Evolutionary conservation across 192 early-diverging fungal species (phyloP), one percentile per base, ranked within the genome.

Genomic region (Powellomyces hirtus): DNA sequence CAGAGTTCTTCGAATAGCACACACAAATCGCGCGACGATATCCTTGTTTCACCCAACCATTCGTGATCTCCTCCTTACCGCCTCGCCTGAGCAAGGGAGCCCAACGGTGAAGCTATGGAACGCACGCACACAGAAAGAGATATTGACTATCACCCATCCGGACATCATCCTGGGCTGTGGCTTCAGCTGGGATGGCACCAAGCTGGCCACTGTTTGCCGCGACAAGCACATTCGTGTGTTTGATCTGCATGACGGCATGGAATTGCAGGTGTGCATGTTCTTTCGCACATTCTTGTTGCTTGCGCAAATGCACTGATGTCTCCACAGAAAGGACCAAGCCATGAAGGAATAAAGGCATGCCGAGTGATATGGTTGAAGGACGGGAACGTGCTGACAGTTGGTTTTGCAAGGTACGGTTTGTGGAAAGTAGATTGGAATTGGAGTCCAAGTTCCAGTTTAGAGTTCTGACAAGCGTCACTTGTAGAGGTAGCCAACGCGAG

Each of bases 161-260:
- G 79, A 78, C 26, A 26, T 73, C 51, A 66, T 79, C 1, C 49
- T 77, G 6, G 51, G 64, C 20, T 58, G 55, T 49, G 50, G 62
- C 11, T 80, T 79, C 62, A 74, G 58, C 44, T 80, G 80, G 13
- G 79, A 86, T 30, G 94, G 94, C n/a, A 74, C 62, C 26, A 72
- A 73, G 35, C 79, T 94, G 42, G 92, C 86, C 8, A 83, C 87
- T 0, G 74, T 83, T 4, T 84, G 86, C 14, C 85, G 69, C 37
- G 89, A 92, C 62, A 89, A 86, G 58, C 80, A 85, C 68, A 70
- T 96, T 14, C 81, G 81, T 6, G 62, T 95, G 2, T 86, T 88
- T 59, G 83, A 90, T 53, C 77, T 83, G 16, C 77, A 79, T 30
- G 81, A 77, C 0, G 89, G 86, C 0, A 63, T 86, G 24, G 65